Base-by-base conservation (phyloP, 768 basidiomycete species). In the Podaxis sp. region DNA sequence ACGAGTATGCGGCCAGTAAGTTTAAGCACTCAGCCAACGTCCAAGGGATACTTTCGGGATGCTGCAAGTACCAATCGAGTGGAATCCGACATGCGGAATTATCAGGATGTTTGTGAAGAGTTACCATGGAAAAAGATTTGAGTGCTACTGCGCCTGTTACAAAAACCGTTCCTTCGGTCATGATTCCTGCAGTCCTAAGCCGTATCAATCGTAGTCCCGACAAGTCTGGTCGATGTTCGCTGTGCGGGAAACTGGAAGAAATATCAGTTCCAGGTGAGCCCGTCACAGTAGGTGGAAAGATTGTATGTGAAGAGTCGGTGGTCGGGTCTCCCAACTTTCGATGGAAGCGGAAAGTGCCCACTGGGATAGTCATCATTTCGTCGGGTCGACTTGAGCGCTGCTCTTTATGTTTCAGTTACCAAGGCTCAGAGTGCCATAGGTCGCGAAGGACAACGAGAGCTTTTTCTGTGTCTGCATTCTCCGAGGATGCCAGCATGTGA, bases 121-220 rank as follows among this genome's bases (percentile, higher is more conserved):
- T 48, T 60, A 44, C 53, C 40, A 58, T 58, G 57, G 57, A 16
- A 58, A 58, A 50, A 48, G 21, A 37, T 50, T 18, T n/a, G n/a
- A 21, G 50, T 6, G 36, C 32, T 23, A 2, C 23, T 7, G 18
- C 7, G 46, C 9, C 7, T 3, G 23, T n/a, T 4, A 21, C n/a
- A 23, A 37, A 51, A 54, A 40, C 37, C n/a, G 37, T 28, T 38
- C 21, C 52, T 25, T 37, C 36, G 52, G 52, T 37, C 9, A 16
- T 21, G 25, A 23, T n/a, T 16, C 35, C 37, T 36, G 37, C 18
- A 36, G 7, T 38, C 21, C 36, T 40, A 18, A 18, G 10, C n/a
- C 25, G 37, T 54, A 13, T 36, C 52, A 37, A 37, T 37, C 18
- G 7, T 14, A 37, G 35, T 1, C 42, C 42, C 42, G 42, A n/a